These are phyloP conservation scores for Phytophthora sojae DNA, from an alignment of 352 stramenopile species.

Conservation along the genomic window DNA sequence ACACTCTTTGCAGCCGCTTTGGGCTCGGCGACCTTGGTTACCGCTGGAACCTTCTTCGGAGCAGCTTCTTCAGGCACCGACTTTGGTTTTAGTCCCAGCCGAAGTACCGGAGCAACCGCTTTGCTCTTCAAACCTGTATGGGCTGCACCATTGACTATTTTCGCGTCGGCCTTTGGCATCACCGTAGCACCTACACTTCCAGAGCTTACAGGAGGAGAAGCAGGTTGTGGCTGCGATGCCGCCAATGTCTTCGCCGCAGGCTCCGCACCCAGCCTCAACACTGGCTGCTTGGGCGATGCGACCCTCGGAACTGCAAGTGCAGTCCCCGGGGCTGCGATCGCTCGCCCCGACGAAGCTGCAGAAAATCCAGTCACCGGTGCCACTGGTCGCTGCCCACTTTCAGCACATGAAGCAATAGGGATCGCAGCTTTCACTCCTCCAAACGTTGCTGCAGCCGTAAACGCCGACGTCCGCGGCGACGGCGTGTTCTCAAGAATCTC, in stretches of 20 bases:
- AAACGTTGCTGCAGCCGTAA: slow-evolving; percentile 11
- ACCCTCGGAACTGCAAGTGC: slow-evolving; percentile 27
- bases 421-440: slow-evolving; percentile 3
- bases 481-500: slow-evolving; percentile 26
- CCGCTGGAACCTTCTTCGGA: neutral
- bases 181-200: neutral
- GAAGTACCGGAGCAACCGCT: slow-evolving; percentile 16
- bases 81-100: slow-evolving; percentile 17
- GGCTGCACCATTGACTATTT: slow-evolving; percentile 4
- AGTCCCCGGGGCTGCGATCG: slow-evolving; percentile 42
- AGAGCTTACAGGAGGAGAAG: neutral
- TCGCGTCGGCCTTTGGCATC: slow-evolving; percentile 12
- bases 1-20: slow-evolving; percentile 11
- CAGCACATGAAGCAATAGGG: neutral
- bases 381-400: neutral
- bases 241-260: slow-evolving; percentile 25
- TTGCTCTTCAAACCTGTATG: slow-evolving; percentile 17
- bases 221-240: neutral
- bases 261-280: slow-evolving; percentile 21
- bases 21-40: neutral
- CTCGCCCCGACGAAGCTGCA: slow-evolving; percentile 30
- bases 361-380: slow-evolving; percentile 11
- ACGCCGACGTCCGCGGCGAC: slow-evolving; percentile 6
- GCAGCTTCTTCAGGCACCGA: slow-evolving; percentile 6
- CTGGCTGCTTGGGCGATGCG: slow-evolving; percentile 20